Evolutionary conservation across 2,329 filamentous ascomycete genomes (phyloP).

Genomic region (Fusarium luffae): DNA sequence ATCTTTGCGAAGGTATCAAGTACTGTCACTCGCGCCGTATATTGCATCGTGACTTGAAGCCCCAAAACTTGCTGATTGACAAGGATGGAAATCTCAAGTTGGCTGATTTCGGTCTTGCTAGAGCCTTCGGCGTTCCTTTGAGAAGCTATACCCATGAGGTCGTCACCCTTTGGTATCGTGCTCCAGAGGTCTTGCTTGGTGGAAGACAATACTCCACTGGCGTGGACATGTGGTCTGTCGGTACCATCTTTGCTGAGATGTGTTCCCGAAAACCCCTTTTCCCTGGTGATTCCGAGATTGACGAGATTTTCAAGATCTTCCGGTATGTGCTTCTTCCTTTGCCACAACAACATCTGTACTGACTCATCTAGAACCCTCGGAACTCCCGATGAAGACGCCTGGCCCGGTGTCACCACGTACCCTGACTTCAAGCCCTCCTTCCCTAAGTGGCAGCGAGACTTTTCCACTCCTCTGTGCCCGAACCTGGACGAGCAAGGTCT

Average conservation of each 20-base stretch:
- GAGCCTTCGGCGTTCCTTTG: slow-evolving; percentile 90
- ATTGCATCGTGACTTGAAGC: slow-evolving; percentile 88
- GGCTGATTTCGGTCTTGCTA: slow-evolving; percentile 88
- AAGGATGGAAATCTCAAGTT: slow-evolving; percentile 89
- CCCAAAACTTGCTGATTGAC: slow-evolving; percentile 89
- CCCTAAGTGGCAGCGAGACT: slow-evolving; percentile 86
- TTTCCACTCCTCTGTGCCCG: slow-evolving; percentile 72
- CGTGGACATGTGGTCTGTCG: slow-evolving; percentile 95
- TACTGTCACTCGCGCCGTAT: slow-evolving; percentile 92
- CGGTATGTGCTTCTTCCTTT: slow-evolving; percentile 62
- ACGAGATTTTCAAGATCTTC: slow-evolving; percentile 69
- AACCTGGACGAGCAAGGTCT: slow-evolving; percentile 79
- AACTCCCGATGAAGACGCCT: slow-evolving; percentile 82
- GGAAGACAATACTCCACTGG: slow-evolving; percentile 93
- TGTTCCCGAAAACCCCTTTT: slow-evolving; percentile 93
- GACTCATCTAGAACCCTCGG: slow-evolving; percentile 71
- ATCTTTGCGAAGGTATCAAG: slow-evolving; percentile 83
- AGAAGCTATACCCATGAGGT: slow-evolving; percentile 96
- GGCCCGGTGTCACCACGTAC: slow-evolving; percentile 92
- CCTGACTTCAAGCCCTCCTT: slow-evolving; percentile 94
- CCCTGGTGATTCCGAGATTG: slow-evolving; percentile 81
- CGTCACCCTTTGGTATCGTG: slow-evolving; percentile 92
- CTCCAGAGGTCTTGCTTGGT: slow-evolving; percentile 89
- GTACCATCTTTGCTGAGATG: slow-evolving; percentile 97
- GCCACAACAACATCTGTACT: neutral